Evolutionary conservation across 345 rosid species (phyloP).

Genomic region (Linum lewisii): DNA sequence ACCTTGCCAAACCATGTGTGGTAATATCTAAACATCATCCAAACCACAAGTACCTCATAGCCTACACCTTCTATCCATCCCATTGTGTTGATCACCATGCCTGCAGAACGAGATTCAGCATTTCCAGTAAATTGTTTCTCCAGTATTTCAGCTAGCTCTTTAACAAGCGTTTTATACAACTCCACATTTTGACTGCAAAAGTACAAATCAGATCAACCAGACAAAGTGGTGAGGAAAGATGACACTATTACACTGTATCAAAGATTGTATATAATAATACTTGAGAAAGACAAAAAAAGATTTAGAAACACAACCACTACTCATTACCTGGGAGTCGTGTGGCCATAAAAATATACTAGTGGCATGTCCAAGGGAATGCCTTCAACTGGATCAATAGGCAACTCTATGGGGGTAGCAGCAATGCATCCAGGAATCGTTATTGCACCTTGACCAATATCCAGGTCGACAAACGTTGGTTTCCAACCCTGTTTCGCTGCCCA

Average conservation of each 20-base stretch:
- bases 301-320: not conserved
- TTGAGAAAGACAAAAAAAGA: too few relatives aligned
- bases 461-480: conserved; percentile 80
- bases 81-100: conserved; percentile 94
- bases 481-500: conserved; percentile 95
- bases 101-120: conserved; percentile 72
- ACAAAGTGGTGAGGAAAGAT: not conserved
- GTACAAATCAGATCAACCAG: conserved; percentile 1
- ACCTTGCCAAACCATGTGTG: not conserved
- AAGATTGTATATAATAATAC: too few relatives aligned
- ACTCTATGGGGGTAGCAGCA: conserved; percentile 84
- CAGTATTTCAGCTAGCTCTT: conserved; percentile 73
- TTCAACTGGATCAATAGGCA: conserved; percentile 92
- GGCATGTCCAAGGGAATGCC: conserved; percentile 89
- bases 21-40: not conserved
- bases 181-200: conserved; percentile 61
- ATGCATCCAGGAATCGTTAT: conserved; percentile 78
- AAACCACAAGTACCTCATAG: conserved; percentile 46
- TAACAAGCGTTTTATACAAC: conserved; percentile 58
- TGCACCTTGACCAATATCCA: conserved; percentile 92
- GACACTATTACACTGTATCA: not conserved
- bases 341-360: conserved; percentile 80
- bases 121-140: conserved; percentile 67
- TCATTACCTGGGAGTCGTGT: conserved; percentile 59
- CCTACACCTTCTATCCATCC: conserved; percentile 95